Percentiles rank a stretch among this genome's conserved stretches.
These are phyloP conservation scores for Helminthosporium solani DNA, from an alignment of 2,329 filamentous ascomycete genomes.

Conservation along the genomic window DNA sequence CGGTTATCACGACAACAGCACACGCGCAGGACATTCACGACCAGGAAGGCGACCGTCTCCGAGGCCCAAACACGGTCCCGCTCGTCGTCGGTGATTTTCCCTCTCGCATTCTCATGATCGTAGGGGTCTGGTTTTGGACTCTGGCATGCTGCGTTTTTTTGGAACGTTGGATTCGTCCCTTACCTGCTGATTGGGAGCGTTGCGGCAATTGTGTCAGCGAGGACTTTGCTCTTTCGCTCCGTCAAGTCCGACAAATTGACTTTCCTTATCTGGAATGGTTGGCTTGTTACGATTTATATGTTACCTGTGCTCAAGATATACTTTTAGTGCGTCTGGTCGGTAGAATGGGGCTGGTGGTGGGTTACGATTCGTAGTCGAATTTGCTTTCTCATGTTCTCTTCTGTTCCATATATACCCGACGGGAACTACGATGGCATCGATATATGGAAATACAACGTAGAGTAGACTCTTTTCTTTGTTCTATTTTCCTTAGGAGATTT, in stretches of 20 bases:
- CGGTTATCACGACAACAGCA: slow-evolving; percentile 38
- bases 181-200: neutral
- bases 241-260: slow-evolving; percentile 19
- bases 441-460: no score
- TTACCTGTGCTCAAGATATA: slow-evolving; percentile 14
- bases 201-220: neutral
- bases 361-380: no score
- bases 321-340: neutral
- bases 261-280: slow-evolving; percentile 24
- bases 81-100: slow-evolving; percentile 68
- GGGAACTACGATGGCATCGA: no score
- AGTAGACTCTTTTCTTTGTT: no score
- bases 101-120: neutral
- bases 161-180: neutral
- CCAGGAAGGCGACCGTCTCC: slow-evolving; percentile 52
- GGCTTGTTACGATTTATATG: slow-evolving; percentile 18
- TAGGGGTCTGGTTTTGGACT: neutral
- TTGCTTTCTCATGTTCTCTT: no score
- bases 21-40: slow-evolving; percentile 43
- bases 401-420: no score
- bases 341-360: no score
- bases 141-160: neutral
- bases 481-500: no score
- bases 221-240: slow-evolving; percentile 10
- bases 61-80: slow-evolving; percentile 83